phyloP scores from a whole-genome alignment of 306 rosid genomes.

The Ormosia emarginata region DNA sequence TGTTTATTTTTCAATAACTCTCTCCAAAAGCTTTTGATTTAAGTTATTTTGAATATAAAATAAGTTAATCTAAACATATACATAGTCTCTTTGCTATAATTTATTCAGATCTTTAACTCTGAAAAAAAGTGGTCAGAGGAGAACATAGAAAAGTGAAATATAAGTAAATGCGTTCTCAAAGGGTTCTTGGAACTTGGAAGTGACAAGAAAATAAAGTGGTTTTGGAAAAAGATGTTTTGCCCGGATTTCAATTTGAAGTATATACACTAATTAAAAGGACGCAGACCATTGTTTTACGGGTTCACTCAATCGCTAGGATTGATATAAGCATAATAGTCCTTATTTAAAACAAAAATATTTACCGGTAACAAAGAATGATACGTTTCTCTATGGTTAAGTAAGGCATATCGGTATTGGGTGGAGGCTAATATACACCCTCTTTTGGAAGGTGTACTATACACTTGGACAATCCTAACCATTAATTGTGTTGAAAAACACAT shows the following conservation, averaged over 20 bases:
- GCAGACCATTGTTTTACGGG: not conserved
- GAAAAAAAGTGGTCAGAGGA: not conserved
- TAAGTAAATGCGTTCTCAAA: too few relatives aligned
- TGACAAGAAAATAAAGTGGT: not conserved
- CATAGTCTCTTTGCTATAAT: not conserved
- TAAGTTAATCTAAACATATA: too few relatives aligned
- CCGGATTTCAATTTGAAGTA: not conserved
- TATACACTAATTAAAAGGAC: not conserved
- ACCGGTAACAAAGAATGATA: not conserved
- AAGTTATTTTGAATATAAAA: too few relatives aligned
- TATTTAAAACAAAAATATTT: not conserved
- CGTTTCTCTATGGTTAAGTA: not conserved
- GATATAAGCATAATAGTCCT: not conserved
- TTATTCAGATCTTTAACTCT: not conserved
- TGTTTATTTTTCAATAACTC: too few relatives aligned
- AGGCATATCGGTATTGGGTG: not conserved
- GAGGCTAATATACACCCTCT: too few relatives aligned
- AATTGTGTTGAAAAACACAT: too few relatives aligned
- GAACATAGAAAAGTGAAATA: not conserved
- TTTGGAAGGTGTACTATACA: too few relatives aligned
- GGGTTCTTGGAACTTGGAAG: not conserved
- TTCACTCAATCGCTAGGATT: not conserved
- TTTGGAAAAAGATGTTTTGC: not conserved
- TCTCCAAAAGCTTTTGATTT: too few relatives aligned
- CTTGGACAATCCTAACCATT: too few relatives aligned